Evolutionary conservation across 2,329 filamentous ascomycete species (phyloP).

Genomic region (Aspergillus sp.): DNA sequence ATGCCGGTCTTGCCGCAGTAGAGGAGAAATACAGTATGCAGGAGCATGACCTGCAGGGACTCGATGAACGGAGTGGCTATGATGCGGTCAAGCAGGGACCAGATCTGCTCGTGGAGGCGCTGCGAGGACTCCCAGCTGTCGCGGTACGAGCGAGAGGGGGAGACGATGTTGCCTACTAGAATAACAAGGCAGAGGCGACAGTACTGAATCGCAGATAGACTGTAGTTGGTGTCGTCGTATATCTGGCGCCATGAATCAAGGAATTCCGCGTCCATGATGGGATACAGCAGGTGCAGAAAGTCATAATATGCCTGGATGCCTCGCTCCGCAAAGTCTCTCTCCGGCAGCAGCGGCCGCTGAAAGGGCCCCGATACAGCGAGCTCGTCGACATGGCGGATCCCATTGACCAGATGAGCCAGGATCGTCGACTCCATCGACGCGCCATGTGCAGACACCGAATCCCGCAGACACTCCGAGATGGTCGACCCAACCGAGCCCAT

Average conservation of each 20-base stretch:
- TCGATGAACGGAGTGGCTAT: not conserved
- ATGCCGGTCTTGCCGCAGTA: constrained; percentile 2
- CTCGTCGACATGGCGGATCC: not conserved
- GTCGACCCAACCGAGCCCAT: constrained; percentile 1
- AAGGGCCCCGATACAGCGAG: not conserved
- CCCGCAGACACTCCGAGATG: not conserved
- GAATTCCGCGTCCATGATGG: not conserved
- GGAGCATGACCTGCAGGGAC: constrained; percentile 4
- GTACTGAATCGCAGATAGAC: not conserved
- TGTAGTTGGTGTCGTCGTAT: not conserved
- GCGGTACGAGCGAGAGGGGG: not conserved
- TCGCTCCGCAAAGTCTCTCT: not conserved
- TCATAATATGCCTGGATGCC: not conserved
- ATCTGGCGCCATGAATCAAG: not conserved
- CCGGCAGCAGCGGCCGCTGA: not conserved
- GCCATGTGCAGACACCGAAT: not conserved
- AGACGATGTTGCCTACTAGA: not conserved
- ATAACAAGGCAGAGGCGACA: not conserved
- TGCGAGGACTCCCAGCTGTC: not conserved
- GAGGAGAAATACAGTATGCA: not conserved
- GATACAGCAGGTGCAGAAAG: not conserved
- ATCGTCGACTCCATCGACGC: not conserved
- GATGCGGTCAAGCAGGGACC: not conserved
- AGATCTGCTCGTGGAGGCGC: not conserved
- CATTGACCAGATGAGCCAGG: not conserved